Conservation (phyloP, 1,284 basidiomycete genomes). For the Neotropicomus parvogracilis region DNA sequence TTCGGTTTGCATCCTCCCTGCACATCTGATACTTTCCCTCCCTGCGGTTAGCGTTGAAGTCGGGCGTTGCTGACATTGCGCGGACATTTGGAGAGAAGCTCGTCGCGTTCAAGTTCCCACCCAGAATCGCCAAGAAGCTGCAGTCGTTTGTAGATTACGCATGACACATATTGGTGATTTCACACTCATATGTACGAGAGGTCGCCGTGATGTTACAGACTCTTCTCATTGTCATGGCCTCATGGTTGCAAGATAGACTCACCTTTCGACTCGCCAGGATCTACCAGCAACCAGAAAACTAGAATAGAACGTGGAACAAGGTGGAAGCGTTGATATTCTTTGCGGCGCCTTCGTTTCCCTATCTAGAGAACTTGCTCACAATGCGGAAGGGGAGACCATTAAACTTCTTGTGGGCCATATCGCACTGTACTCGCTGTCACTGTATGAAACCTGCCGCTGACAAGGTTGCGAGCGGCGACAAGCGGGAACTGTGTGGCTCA, state of each 20-base stretch:
- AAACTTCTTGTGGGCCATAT: background rate
- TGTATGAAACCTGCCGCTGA: no score
- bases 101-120: constrained; percentile 74
- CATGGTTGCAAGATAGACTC: no score
- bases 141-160: constrained; percentile 69
- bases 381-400: background rate
- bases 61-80: constrained; percentile 62
- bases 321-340: background rate
- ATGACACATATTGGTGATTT: constrained; percentile 8
- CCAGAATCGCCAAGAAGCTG: constrained; percentile 57
- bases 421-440: no score
- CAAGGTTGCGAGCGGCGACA: no score
- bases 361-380: background rate
- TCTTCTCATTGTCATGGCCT: no score
- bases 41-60: constrained; percentile 56
- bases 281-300: background rate
- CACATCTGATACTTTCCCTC: constrained; percentile 10
- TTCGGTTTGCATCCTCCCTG: background rate
- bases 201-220: background rate
- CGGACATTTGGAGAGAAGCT: constrained; percentile 74
- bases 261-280: background rate
- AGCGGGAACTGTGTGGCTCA: no score
- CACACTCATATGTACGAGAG: background rate
- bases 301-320: background rate
- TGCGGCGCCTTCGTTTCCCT: background rate